These are phyloP conservation scores for Geotrichum restrictum DNA, from an alignment of 1,139 yeast species.

Conservation along the genomic window DNA sequence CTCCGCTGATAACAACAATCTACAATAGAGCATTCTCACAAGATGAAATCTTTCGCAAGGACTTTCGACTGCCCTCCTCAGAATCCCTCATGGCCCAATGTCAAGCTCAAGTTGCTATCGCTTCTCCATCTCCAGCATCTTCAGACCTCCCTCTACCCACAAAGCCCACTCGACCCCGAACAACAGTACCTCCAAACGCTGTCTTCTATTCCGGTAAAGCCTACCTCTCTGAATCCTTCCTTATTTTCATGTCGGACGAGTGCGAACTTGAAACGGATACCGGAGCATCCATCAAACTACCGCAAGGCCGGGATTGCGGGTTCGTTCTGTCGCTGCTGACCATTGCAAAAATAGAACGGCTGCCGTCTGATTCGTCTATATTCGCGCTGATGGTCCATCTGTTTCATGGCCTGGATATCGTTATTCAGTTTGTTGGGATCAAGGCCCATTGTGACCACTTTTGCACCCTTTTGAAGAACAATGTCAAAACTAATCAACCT, in stretches of 20 bases:
- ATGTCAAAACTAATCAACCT: conserved; percentile 60
- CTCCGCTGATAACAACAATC: conserved; percentile 31
- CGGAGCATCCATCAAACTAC: background rate
- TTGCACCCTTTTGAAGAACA: conserved; percentile 60
- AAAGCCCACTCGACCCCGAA: conserved; percentile 11
- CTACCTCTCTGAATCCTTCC: conserved; percentile 66
- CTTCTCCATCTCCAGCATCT: conserved; percentile 35
- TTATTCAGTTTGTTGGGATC: conserved; percentile 73
- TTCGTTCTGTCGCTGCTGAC: conserved; percentile 73
- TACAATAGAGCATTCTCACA: conserved; percentile 43
- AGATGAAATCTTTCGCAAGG: conserved; percentile 66
- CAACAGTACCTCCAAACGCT: conserved; percentile 23
- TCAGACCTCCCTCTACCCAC: background rate
- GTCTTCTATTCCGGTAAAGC: conserved; percentile 54
- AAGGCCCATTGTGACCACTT: conserved; percentile 77
- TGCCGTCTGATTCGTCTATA: conserved; percentile 69
- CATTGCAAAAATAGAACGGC: conserved; percentile 77
- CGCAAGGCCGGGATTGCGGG: conserved; percentile 50
- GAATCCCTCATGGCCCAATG: conserved; percentile 65
- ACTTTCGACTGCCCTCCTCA: conserved; percentile 64
- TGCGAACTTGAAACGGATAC: conserved; percentile 42
- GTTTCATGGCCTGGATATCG: conserved; percentile 59
- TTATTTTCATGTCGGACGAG: conserved; percentile 67
- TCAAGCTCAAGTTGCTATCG: conserved; percentile 61
- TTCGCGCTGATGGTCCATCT: conserved; percentile 70